Percentiles rank a stretch among this genome's conserved stretches.
phyloP scores from a whole-genome alignment of 1,284 basidiomycete species.

The Microbotryum lychnidis-dioicae region DNA sequence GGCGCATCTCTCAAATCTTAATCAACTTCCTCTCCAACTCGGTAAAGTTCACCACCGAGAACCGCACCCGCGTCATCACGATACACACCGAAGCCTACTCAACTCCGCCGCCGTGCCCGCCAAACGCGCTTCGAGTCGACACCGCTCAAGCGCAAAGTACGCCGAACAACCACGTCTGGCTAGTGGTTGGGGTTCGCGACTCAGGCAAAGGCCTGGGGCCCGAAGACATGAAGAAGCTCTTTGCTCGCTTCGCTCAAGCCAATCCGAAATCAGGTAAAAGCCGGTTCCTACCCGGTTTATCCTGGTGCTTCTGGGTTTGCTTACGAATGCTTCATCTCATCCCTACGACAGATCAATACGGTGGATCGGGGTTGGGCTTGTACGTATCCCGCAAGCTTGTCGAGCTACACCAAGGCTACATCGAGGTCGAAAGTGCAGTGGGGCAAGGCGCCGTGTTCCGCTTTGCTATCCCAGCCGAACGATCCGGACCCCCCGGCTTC shows the following conservation, averaged over 20 bases:
- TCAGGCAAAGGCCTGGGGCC: slow-evolving; percentile 29
- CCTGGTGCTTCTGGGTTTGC: too few relatives aligned
- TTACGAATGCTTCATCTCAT: too few relatives aligned
- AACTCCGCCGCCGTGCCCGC: background rate
- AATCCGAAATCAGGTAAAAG: slow-evolving; percentile 18
- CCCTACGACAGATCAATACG: background rate
- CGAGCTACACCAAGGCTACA: slow-evolving; percentile 31
- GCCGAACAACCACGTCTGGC: slow-evolving; percentile 16
- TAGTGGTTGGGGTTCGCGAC: slow-evolving; percentile 22
- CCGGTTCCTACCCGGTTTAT: too few relatives aligned
- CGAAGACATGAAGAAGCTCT: slow-evolving; percentile 26
- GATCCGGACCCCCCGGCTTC: background rate
- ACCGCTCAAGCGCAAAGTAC: background rate
- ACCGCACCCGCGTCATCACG: slow-evolving; percentile 3
- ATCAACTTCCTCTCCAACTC: slow-evolving; percentile 33
- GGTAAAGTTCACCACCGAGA: slow-evolving; percentile 22
- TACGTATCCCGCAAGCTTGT: slow-evolving; percentile 31
- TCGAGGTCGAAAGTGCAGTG: slow-evolving; percentile 12
- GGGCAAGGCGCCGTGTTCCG: background rate
- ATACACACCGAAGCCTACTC: slow-evolving; percentile 12
- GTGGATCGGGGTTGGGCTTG: slow-evolving; percentile 27
- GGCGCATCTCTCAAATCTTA: slow-evolving; percentile 30
- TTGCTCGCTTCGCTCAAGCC: slow-evolving; percentile 29
- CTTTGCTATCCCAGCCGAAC: background rate
- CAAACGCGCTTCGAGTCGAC: slow-evolving; percentile 9